These are phyloP conservation scores for Arctium lappa DNA, from an alignment of 129 eudicot species.

Conservation along the genomic window DNA sequence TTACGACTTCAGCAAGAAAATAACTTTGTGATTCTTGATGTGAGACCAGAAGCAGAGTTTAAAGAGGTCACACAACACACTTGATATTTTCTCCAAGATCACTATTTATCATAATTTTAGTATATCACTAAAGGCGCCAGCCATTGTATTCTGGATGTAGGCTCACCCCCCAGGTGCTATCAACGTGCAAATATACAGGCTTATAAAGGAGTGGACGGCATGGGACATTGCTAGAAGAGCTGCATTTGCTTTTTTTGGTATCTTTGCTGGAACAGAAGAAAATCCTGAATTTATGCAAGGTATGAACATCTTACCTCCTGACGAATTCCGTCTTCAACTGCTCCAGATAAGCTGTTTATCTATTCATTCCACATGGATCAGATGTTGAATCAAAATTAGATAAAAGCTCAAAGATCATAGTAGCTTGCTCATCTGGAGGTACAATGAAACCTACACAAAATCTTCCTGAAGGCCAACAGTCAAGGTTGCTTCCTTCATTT, in stretches of 20 bases:
- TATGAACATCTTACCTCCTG: constrained; percentile 19
- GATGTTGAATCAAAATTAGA: constrained; percentile 67
- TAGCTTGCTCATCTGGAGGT: constrained; percentile 94
- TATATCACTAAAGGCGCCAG: not conserved
- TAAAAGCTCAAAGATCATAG: constrained; percentile 82
- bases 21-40: constrained; percentile 93
- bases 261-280: constrained; percentile 97
- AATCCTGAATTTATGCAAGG: constrained; percentile 89
- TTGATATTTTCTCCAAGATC: constrained; percentile 6
- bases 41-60: constrained; percentile 95
- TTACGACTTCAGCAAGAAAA: constrained; percentile 80
- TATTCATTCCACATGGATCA: constrained; percentile 17
- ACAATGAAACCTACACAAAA: constrained; percentile 91
- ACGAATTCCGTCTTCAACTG: not conserved
- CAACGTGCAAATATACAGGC: constrained; percentile 91
- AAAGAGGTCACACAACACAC: constrained; percentile 58
- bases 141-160: constrained; percentile 28
- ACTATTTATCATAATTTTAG: not conserved
- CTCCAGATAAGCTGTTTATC: not conserved
- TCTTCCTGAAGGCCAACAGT: constrained; percentile 99
- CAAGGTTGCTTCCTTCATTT: constrained; percentile 50
- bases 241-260: constrained; percentile 98
- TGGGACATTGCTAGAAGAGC: constrained; percentile 98
- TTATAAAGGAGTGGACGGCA: constrained; percentile 99
- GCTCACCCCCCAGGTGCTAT: constrained; percentile 93